Evolutionary conservation across 257 asterid genomes (phyloP).

Genomic region (Capsicum chinense): DNA sequence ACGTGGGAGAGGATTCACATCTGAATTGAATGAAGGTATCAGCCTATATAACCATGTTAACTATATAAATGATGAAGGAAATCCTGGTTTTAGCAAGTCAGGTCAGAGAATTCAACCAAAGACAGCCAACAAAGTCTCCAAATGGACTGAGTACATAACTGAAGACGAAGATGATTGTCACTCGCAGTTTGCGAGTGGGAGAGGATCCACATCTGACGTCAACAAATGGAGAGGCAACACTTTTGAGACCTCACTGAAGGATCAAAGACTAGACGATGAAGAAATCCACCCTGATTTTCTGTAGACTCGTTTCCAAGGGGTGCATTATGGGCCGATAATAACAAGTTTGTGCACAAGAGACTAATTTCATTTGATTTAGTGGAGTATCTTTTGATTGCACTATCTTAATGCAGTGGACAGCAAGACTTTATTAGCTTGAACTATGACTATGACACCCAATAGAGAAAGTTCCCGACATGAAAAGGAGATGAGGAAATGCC

Average conservation of each 20-base stretch:
- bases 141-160: conserved; percentile 70
- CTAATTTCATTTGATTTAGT: background rate
- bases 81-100: conserved; percentile 18
- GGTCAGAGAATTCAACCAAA: conserved; percentile 11
- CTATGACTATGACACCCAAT: background rate
- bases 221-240: conserved; percentile 33
- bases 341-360: background rate
- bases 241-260: conserved; percentile 40
- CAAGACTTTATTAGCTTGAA: background rate
- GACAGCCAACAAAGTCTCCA: conserved; percentile 46
- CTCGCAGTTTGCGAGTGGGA: conserved; percentile 40
- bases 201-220: conserved; percentile 26
- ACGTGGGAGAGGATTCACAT: conserved; percentile 33
- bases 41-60: background rate
- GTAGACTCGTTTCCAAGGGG: conserved; percentile 37
- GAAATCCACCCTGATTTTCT: conserved; percentile 81
- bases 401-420: background rate
- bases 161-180: conserved; percentile 37
- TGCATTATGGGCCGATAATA: background rate
- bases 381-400: background rate
- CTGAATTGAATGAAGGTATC: background rate
- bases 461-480: conserved; percentile 11
- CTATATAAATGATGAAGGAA: conserved; percentile 8
- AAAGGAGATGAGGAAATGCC: background rate
- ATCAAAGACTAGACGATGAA: conserved; percentile 66